Percentiles rank a stretch among this genome's conserved stretches.
Evolutionary conservation across 2,329 filamentous ascomycete genomes (phyloP).

Genomic region (Apiospora sp.): DNA sequence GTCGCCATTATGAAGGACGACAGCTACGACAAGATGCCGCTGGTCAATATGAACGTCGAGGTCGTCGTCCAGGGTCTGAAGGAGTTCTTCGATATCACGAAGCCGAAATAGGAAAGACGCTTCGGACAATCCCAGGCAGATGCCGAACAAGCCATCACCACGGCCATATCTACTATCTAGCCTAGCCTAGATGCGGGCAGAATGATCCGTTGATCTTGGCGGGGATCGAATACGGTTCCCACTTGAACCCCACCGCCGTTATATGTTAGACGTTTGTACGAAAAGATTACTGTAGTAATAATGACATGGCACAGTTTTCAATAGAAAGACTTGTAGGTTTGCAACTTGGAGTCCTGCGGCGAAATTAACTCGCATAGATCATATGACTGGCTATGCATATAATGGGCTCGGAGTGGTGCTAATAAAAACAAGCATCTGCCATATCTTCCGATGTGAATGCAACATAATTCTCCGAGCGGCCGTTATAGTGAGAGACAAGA

Average conservation of each 20-base stretch:
- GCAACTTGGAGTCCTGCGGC: neutral
- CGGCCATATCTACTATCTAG: neutral
- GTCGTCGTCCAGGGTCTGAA: constrained; percentile 80
- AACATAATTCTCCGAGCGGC: neutral
- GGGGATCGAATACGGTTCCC: neutral
- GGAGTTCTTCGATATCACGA: constrained; percentile 80
- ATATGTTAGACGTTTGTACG: constrained; percentile 7
- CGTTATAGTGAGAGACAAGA: neutral
- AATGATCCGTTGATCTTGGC: neutral
- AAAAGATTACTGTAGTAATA: neutral
- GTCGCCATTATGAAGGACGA: constrained; percentile 90
- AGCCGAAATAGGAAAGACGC: constrained; percentile 50
- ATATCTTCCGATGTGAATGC: neutral
- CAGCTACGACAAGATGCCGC: constrained; percentile 81
- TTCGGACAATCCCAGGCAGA: neutral
- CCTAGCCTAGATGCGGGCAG: neutral
- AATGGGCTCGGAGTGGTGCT: neutral
- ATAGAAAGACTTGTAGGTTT: neutral
- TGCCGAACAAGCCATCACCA: neutral
- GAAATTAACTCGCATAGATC: too few relatives aligned
- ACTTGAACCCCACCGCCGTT: neutral
- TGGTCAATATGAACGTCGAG: constrained; percentile 88
- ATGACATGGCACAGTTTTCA: neutral
- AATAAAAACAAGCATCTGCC: neutral
- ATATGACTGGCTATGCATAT: neutral